These are phyloP conservation scores for Kodamaea leandrae DNA, from an alignment of 805 yeast genomes.

Conservation along the genomic window DNA sequence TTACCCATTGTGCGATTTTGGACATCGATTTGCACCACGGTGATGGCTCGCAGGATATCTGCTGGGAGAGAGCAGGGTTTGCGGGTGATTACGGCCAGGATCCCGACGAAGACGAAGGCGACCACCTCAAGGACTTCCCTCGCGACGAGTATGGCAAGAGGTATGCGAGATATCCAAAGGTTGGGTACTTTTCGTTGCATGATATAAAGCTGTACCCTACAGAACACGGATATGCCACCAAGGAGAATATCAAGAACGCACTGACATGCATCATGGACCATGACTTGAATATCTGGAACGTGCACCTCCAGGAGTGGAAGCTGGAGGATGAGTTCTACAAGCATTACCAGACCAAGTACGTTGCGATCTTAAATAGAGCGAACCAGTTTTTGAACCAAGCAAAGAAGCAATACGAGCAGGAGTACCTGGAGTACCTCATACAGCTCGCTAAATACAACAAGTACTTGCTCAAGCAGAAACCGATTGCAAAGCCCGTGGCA, in stretches of 20 bases:
- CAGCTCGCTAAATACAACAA: constrained; percentile 30
- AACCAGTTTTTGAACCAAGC: constrained; percentile 57
- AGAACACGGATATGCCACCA: constrained; percentile 72
- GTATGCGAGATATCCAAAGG: constrained; percentile 50
- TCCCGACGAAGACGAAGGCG: constrained; percentile 40
- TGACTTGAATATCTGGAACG: constrained; percentile 78
- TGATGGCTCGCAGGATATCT: constrained; percentile 83
- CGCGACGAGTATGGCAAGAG: constrained; percentile 50
- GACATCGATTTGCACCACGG: constrained; percentile 89
- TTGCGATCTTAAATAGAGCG: constrained; percentile 61
- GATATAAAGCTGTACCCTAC: constrained; percentile 87
- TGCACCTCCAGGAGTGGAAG: constrained; percentile 67
- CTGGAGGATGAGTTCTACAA: constrained; percentile 63
- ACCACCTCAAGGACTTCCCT: constrained; percentile 29
- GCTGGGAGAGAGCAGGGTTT: constrained; percentile 75
- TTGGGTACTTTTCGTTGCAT: constrained; percentile 81
- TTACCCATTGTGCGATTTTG: constrained; percentile 77
- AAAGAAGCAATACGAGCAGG: constrained; percentile 42
- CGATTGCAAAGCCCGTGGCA: constrained; percentile 29
- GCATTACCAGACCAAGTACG: constrained; percentile 60
- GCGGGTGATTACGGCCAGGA: constrained; percentile 46
- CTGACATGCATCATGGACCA: constrained; percentile 78
- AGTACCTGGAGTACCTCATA: constrained; percentile 25
- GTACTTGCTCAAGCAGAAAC: constrained; percentile 25
- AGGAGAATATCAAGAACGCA: constrained; percentile 69